phyloP scores from a whole-genome alignment of 169 alveolate genomes.

The Besnoitia besnoiti region DNA sequence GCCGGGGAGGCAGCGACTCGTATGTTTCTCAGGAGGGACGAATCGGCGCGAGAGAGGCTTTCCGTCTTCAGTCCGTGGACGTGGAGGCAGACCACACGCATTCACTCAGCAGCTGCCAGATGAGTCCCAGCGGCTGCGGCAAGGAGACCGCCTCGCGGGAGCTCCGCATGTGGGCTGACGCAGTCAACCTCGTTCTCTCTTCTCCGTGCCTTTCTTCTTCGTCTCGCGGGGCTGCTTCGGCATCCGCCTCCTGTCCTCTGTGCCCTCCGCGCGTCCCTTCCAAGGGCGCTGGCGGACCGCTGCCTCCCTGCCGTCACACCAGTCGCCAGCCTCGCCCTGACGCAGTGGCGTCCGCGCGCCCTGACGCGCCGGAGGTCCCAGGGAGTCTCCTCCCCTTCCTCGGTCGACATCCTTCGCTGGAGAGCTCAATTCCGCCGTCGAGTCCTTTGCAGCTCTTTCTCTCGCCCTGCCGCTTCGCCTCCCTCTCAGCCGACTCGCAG shows the following conservation, averaged over 20 bases:
- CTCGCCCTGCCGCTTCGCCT: conserved; percentile 19
- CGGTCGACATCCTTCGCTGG: neutral
- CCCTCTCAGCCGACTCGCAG: neutral
- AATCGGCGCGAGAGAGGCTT: too few species aligned
- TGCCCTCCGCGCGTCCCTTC: neutral
- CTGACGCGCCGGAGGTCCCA: neutral
- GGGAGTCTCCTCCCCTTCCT: neutral
- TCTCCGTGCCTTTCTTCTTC: conserved; percentile 12
- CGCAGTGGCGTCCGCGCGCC: too few species aligned
- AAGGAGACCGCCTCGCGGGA: neutral
- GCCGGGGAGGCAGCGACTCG: neutral
- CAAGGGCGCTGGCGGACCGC: neutral
- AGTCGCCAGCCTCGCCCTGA: too few species aligned
- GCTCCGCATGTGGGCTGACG: conserved; percentile 11
- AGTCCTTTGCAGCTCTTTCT: conserved; percentile 11
- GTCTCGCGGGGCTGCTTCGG: neutral
- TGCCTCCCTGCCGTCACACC: neutral
- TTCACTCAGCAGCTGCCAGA: neutral
- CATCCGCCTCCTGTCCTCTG: neutral
- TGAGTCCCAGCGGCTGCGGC: neutral
- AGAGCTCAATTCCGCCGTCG: neutral
- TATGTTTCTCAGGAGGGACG: neutral
- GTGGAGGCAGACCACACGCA: neutral
- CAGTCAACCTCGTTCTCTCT: neutral
- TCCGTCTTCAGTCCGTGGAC: neutral